These are phyloP conservation scores for Candida easanensis DNA, from an alignment of 805 yeast genomes.

Conservation along the genomic window DNA sequence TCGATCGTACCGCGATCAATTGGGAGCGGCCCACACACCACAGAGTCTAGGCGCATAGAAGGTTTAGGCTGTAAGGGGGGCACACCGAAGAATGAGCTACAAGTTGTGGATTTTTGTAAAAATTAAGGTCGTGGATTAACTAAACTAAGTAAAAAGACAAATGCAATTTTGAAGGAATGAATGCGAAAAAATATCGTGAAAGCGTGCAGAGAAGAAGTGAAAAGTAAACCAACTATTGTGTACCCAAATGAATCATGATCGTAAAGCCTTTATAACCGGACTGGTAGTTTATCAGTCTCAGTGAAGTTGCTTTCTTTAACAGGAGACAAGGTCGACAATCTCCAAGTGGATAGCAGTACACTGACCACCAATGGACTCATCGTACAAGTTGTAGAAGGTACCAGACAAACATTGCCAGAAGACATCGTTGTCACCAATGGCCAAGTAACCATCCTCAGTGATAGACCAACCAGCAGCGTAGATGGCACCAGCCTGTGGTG, in stretches of 20 bases:
- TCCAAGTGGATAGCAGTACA: slow-evolving; percentile 62
- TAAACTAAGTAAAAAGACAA: too few species aligned
- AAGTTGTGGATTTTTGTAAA: too few species aligned
- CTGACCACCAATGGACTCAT: slow-evolving; percentile 56
- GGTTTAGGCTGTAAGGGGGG: too few species aligned
- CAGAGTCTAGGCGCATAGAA: too few species aligned
- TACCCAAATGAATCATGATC: neutral
- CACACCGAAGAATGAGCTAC: too few species aligned
- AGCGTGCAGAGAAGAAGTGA: neutral
- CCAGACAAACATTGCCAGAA: slow-evolving; percentile 79
- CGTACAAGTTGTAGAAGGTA: slow-evolving; percentile 75
- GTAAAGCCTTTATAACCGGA: neutral
- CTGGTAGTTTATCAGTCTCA: neutral
- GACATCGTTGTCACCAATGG: slow-evolving; percentile 56
- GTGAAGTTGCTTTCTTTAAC: slow-evolving; percentile 37
- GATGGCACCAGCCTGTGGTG: slow-evolving; percentile 78
- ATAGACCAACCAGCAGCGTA: slow-evolving; percentile 67
- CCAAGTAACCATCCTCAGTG: slow-evolving; percentile 55
- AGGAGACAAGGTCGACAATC: slow-evolving; percentile 54
- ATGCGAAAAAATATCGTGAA: slow-evolving; percentile 1
- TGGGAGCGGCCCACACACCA: too few species aligned
- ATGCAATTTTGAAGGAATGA: slow-evolving; percentile 2
- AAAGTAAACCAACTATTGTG: neutral
- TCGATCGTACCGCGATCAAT: too few species aligned
- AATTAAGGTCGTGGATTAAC: too few species aligned